These are phyloP conservation scores for Pharnaceum exiguum DNA, from an alignment of 148 eudicot species.

Conservation along the genomic window DNA sequence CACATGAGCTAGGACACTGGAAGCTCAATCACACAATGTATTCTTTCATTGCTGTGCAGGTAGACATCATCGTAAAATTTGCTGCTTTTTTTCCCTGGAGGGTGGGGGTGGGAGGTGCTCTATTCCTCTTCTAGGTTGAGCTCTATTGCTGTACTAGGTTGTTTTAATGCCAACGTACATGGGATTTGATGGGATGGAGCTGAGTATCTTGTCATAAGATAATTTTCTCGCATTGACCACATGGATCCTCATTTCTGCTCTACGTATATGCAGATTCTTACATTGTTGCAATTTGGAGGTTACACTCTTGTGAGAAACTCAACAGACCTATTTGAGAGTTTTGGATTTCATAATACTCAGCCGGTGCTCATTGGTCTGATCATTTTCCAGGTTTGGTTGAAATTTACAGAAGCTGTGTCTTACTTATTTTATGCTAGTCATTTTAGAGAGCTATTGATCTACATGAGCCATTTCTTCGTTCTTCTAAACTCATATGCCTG, in stretches of 20 bases:
- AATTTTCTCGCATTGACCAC: no score
- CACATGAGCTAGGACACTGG: conserved; percentile 99
- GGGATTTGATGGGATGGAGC: no score
- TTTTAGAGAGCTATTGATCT: neutral
- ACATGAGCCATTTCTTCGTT: neutral
- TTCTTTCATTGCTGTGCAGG: conserved; percentile 93
- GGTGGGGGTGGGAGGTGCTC: no score
- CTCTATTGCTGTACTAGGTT: no score
- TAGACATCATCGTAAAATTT: conserved; percentile 21
- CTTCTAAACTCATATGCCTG: neutral
- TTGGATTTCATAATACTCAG: conserved; percentile 86
- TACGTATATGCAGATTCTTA: conserved; percentile 59
- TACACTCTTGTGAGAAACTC: conserved; percentile 96
- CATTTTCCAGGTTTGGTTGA: conserved; percentile 73
- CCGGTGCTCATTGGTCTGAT: conserved; percentile 98
- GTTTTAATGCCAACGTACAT: no score
- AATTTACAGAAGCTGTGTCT: neutral
- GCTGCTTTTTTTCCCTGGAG: neutral
- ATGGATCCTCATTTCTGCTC: conserved; percentile 1
- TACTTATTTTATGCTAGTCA: neutral
- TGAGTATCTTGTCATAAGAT: no score
- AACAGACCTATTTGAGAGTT: conserved; percentile 86
- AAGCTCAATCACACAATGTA: conserved; percentile 97
- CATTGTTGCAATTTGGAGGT: conserved; percentile 93
- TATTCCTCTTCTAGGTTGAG: no score